phyloP scores from a whole-genome alignment of 306 rosid genomes.

The Fagus sylvatica region DNA sequence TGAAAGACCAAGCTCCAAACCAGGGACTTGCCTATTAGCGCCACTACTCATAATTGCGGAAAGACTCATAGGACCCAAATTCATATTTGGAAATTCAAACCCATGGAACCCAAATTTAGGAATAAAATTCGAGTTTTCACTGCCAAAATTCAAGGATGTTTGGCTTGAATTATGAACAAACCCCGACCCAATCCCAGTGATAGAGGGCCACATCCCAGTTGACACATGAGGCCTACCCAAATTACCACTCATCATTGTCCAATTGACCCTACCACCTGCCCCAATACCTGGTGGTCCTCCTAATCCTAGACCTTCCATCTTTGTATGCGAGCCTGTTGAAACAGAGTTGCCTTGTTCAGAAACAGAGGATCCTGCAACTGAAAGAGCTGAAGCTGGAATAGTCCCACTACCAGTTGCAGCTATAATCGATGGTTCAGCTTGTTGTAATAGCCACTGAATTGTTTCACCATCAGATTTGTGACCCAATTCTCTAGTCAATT shows the following conservation, averaged over 20 bases:
- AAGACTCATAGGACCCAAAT: slow-evolving; percentile 42
- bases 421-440: slow-evolving; percentile 55
- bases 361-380: slow-evolving; percentile 38
- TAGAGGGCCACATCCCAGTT: slow-evolving; percentile 41
- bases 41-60: slow-evolving; percentile 34
- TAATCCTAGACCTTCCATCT: slow-evolving; percentile 25
- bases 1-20: slow-evolving; percentile 52
- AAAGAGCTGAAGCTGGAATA: slow-evolving; percentile 42
- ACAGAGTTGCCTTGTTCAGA: slow-evolving; percentile 46
- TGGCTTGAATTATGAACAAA: slow-evolving; percentile 31
- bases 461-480: slow-evolving; percentile 55
- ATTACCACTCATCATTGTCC: slow-evolving; percentile 43
- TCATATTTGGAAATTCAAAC: slow-evolving; percentile 40
- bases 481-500: slow-evolving; percentile 51
- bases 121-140: slow-evolving; percentile 29
- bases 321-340: slow-evolving; percentile 36
- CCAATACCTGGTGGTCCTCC: slow-evolving; percentile 9
- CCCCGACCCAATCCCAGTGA: slow-evolving; percentile 39
- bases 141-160: slow-evolving; percentile 16
- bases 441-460: slow-evolving; percentile 59
- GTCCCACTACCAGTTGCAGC: slow-evolving; percentile 58
- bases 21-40: slow-evolving; percentile 41
- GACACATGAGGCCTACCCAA: slow-evolving; percentile 35
- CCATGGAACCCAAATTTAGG: slow-evolving; percentile 47
- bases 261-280: slow-evolving; percentile 27